These are phyloP conservation scores for Monosporascus sp. DNA, from an alignment of 2,329 filamentous ascomycete genomes.

Conservation along the genomic window DNA sequence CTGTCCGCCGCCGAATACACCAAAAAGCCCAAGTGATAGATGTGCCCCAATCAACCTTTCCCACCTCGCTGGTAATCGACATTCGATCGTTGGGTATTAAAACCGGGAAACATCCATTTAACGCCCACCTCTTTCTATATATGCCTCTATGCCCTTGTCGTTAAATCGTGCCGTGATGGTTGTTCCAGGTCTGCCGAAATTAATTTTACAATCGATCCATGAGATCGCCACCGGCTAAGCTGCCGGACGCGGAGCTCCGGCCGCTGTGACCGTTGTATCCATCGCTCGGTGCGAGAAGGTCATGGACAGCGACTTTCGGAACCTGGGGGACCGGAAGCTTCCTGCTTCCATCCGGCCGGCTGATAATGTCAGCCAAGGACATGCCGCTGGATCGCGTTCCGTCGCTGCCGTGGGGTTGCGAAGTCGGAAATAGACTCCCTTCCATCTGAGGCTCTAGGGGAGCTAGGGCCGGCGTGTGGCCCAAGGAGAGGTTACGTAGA, in stretches of 20 bases:
- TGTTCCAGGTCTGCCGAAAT: constrained; percentile 3
- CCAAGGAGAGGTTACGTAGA: constrained; percentile 60
- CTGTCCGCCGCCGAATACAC: constrained; percentile 10
- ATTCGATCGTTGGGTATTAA: background rate
- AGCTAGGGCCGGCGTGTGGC: constrained; percentile 51
- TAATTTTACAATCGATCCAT: constrained; percentile 45
- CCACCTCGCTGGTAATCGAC: background rate
- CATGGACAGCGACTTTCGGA: constrained; percentile 84
- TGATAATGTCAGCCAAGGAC: constrained; percentile 89
- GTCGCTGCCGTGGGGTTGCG: constrained; percentile 51
- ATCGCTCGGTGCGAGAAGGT: constrained; percentile 64
- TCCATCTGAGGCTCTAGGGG: constrained; percentile 55
- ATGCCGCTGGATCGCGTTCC: constrained; percentile 57
- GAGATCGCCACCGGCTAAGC: constrained; percentile 67
- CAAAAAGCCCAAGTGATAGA: constrained; percentile 1
- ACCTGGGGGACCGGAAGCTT: constrained; percentile 88
- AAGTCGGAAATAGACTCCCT: constrained; percentile 33
- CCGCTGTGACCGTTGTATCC: constrained; percentile 63
- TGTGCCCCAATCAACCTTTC: background rate
- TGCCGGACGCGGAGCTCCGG: constrained; percentile 71
- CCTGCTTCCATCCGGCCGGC: constrained; percentile 75
- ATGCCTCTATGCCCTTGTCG: constrained; percentile 24
- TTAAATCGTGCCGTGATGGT: constrained; percentile 24
- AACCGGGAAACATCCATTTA: constrained; percentile 9
- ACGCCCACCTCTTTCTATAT: constrained; percentile 26